Base-by-base conservation (phyloP, 2,329 filamentous ascomycete species). In the Ophiostoma quercus region DNA sequence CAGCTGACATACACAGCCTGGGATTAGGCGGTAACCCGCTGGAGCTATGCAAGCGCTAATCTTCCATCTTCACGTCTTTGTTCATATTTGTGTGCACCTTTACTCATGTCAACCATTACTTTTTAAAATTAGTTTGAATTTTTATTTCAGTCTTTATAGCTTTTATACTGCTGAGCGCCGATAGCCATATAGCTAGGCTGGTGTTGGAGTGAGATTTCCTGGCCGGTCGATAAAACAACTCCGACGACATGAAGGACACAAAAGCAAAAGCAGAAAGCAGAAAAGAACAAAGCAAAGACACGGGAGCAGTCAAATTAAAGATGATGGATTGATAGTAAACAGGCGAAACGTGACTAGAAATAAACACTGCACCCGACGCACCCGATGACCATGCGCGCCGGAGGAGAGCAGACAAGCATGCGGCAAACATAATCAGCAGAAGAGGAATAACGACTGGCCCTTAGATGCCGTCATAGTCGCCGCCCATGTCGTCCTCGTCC, bases 391-490 rank as follows among this genome's bases (percentile, higher is more conserved):
- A 19, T 19, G 19, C 7, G 43, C 43, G 43, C 16, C 43, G 43
- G 2, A 47, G 19, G 43, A 47, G 16, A 6, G 43, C 43, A 47
- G 43, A 47, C 41, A 16, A 47, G 8, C 43, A 47, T 47, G 43
- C 16, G 19, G 43, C 43, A n/a, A n/a, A 47, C 19, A 47, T 0
- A 47, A 47, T 8, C 39, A 14, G 12, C 3, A 41, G 2, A 7
- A 47, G 25, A 29, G 25, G 25, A 29, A 29, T 29, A 29, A 60
- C 54, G 22, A 29, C 22, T 29, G 11, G 2, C 16, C 60, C 8
- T 37, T 90, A 98, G 85, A 98, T 92, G 76, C 92, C 94, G 76
- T 98, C 95, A 80, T 97, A 98, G 77, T 97, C 94, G 71, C 93
- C 94, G 69, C 92, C 93, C 66, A 96, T 90, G 82, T 98, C 95